These are phyloP conservation scores for Carex parvula DNA, from an alignment of 176 grass and related monocot species.

Conservation along the genomic window DNA sequence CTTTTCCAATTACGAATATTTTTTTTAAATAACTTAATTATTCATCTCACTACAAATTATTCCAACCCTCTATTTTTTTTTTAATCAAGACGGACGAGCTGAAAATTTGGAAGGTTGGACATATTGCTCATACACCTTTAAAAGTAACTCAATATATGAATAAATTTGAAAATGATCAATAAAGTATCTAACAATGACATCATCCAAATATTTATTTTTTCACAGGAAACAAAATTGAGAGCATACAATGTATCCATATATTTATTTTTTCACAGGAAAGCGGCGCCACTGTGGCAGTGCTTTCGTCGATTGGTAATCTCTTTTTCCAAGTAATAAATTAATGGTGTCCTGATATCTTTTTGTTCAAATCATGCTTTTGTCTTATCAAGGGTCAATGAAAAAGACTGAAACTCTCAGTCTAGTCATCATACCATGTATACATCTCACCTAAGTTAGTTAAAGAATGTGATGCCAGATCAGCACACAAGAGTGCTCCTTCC, in stretches of 20 bases:
- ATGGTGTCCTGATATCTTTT: neutral
- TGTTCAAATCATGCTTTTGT: neutral
- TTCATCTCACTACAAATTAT: too few species aligned
- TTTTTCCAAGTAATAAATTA: neutral
- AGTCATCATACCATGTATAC: constrained; percentile 15
- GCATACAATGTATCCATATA: neutral
- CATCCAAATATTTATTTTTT: neutral
- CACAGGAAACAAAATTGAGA: neutral
- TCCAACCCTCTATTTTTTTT: too few species aligned
- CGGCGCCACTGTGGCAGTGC: neutral
- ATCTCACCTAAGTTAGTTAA: neutral
- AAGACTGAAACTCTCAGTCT: constrained; percentile 3
- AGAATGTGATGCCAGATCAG: constrained; percentile 16
- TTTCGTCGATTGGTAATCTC: neutral
- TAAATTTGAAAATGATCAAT: neutral
- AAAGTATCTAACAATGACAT: neutral
- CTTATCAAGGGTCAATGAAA: constrained; percentile 13
- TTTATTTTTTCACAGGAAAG: neutral
- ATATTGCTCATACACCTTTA: too few species aligned
- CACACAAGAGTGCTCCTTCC: neutral
- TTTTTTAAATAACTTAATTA: neutral
- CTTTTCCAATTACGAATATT: neutral
- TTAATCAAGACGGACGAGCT: too few species aligned
- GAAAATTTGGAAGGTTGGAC: too few species aligned
- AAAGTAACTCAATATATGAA: neutral